Base-by-base conservation (phyloP, 2,329 filamentous ascomycete species). In the Fusarium torreyae region DNA sequence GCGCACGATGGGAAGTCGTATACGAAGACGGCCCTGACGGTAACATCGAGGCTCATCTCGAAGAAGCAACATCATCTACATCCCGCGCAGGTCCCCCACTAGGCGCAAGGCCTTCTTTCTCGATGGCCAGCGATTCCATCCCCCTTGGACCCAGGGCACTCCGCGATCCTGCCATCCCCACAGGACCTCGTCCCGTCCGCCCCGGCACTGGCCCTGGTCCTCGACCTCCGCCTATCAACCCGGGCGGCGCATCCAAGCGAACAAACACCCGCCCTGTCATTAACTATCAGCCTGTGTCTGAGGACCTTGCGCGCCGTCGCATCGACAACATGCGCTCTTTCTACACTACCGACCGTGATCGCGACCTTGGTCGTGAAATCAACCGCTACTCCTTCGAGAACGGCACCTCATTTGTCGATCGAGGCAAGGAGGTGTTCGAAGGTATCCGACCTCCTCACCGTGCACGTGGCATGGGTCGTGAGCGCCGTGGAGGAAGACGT, bases 311-410 rank as follows among this genome's bases (percentile, higher is more conserved):
- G 1, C 84, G 87, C 17, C 85, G 86, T 45, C 88, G 95, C 14
- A 81, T 94, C 6, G 88, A 90, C 26, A 83, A 81, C 63, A 84
- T 89, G 76, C 80, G 77, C 15, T 78, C 80, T 18, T 83, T 82
- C 67, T 87, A 86, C 77, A 81, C 82, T 9, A 77, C 73, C 33
- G 79, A 84, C 44, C 74, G 74, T 26, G 63, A 77, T 20, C 78
- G 83, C 14, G 80, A 83, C 43, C 72, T 84, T 38, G 84, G 83
- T 66, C 77, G 82, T 64, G 80, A 84, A 53, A 88, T 88, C 79
- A 89, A 92, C 75, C 85, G 92, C 33, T 94, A 93, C 76, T 91
- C 90, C 0, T 94, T 94, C 71, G 91, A 94, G 77, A 82, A 89
- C 57, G 85, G 84, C 1, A 88, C 90, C 63, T 75, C 79, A 7